A percentile compares a stretch with the other conserved stretches of the same genome.
These are phyloP conservation scores for Trametes maxima DNA, from an alignment of 768 basidiomycete genomes.

Conservation along the genomic window DNA sequence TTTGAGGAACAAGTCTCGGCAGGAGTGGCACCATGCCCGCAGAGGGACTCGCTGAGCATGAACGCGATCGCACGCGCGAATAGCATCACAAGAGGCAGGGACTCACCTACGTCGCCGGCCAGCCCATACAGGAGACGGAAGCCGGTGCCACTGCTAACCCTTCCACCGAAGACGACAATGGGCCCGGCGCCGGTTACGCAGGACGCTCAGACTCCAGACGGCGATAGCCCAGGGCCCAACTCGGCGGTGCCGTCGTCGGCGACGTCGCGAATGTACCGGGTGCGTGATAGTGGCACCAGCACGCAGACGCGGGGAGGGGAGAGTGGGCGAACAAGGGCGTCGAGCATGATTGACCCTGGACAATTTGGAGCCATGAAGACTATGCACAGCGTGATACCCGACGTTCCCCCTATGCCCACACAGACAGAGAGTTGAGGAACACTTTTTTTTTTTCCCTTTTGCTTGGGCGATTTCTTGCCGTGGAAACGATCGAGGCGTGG, in stretches of 20 bases:
- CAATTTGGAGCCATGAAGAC: constrained; percentile 7
- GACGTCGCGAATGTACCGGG: background rate
- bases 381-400: constrained; percentile 3
- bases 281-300: constrained; percentile 5
- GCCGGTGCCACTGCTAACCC: too few species aligned
- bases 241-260: background rate
- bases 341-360: constrained; percentile 9
- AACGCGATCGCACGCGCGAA: too few species aligned
- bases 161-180: too few species aligned
- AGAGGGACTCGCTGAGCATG: too few species aligned
- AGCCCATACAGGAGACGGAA: too few species aligned
- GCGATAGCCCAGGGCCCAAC: background rate
- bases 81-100: too few species aligned
- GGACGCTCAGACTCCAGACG: background rate
- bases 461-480: too few species aligned
- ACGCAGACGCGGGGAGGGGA: background rate
- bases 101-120: too few species aligned
- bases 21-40: too few species aligned
- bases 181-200: too few species aligned
- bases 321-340: constrained; percentile 1
- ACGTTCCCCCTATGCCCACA: constrained; percentile 1
- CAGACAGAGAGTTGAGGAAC: background rate
- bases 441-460: background rate
- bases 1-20: background rate
- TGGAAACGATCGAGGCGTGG: background rate